phyloP scores from a whole-genome alignment of 2,329 filamentous ascomycete genomes.

The Stemphylium vesicarium region DNA sequence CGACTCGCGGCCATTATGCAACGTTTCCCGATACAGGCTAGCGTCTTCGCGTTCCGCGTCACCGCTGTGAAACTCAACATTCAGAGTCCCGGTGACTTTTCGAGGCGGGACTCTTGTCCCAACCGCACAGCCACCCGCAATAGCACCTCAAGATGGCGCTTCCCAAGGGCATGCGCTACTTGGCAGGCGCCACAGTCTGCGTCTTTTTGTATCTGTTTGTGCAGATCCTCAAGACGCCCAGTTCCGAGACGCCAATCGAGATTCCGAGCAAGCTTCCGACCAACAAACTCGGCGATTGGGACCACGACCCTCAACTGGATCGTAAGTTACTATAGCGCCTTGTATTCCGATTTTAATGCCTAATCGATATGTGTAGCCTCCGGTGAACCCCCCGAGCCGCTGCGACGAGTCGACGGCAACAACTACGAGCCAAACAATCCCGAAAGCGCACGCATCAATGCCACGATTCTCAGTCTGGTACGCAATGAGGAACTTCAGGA shows the following conservation, averaged over 20 bases:
- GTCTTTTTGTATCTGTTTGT: constrained; percentile 81
- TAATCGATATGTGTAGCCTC: constrained; percentile 64
- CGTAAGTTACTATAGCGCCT: constrained; percentile 62
- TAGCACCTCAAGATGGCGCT: constrained; percentile 71
- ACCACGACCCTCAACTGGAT: constrained; percentile 84
- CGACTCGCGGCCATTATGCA: background rate
- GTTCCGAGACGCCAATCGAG: constrained; percentile 56
- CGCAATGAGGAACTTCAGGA: constrained; percentile 87
- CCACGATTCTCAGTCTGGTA: constrained; percentile 88
- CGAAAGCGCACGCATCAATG: constrained; percentile 85
- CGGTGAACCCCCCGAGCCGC: constrained; percentile 77
- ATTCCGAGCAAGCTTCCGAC: constrained; percentile 34
- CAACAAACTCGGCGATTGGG: constrained; percentile 65
- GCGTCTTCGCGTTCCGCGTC: constrained; percentile 13
- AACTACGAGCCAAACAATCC: constrained; percentile 79
- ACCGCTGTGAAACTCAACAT: constrained; percentile 16
- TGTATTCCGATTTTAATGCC: constrained; percentile 1
- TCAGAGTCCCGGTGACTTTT: constrained; percentile 4
- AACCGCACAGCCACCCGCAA: constrained; percentile 1
- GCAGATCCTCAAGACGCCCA: constrained; percentile 70
- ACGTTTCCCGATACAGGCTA: constrained; percentile 6
- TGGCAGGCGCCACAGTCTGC: constrained; percentile 73
- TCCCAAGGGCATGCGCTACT: constrained; percentile 80
- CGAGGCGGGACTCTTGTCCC: constrained; percentile 15
- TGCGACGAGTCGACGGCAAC: constrained; percentile 72